Evolutionary conservation across 2,329 filamentous ascomycete genomes (phyloP), one percentile per base, ranked within the genome.

Genomic region (Fusarium sarcochroum): DNA sequence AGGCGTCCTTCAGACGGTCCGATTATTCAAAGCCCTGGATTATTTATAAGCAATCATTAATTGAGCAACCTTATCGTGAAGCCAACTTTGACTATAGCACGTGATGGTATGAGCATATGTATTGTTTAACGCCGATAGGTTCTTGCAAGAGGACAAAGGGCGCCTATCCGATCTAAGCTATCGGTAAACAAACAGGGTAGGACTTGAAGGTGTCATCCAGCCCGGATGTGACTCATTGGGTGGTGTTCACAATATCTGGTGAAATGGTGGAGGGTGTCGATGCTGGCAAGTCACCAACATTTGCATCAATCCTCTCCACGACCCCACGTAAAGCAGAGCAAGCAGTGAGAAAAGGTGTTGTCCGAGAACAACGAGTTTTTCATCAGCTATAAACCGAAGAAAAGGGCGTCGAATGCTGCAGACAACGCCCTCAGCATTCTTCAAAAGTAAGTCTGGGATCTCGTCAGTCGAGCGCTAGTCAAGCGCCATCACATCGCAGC

Each of bases 331-430:
- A 80, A 81, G 83, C 81, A 78, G 72, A 76, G 78, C 71, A 68
- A 79, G 82, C 79, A 85, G 83, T 84, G 85, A 86, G 85, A 86
- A 86, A 85, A 77, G 71, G 73, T 67, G 66, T 71, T 73, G 71
- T 62, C 56, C 66, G 44, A 62, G 56, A 66, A 71, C 69, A 34
- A 61, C 58, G 41, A 59, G 48, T 55, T 63, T 52, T 66, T 71
- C 55, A 63, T 67, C 63, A 65, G 68, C 45, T 32, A 64, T 54
- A 6, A 58, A 46, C 60, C 56, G 63, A 58, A 67, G 58, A 68
- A 58, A 58, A 20, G 48, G 48, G 35, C 9, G 60, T 54, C 47
- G 41, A 59, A 55, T 55, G 48, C 50, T 42, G 23, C 23, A 52
- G 46, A 38, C 32, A 52, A 46, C 40, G 47, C 47, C 48, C 18